Percentiles rank a stretch among this genome's conserved stretches.
Conservation (phyloP, 2,329 filamentous ascomycete genomes). For the Thelonectria discophora region DNA sequence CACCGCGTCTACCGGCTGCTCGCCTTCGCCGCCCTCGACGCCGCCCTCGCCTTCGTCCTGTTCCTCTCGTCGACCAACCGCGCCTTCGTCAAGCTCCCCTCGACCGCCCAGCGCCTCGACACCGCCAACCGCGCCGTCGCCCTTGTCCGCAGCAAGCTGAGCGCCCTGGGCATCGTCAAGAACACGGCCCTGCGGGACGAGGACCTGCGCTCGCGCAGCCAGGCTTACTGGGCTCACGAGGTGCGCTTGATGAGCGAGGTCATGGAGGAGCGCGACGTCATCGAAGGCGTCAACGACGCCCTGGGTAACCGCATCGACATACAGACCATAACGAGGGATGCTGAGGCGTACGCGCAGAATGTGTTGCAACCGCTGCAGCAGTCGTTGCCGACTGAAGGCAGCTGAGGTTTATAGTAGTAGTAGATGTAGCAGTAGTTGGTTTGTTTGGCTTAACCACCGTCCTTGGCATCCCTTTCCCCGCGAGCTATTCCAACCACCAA, state of each 20-base stretch:
- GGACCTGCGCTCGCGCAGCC: conserved; percentile 70
- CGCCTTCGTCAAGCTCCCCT: conserved; percentile 71
- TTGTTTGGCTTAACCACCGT: neutral
- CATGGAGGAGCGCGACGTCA: conserved; percentile 81
- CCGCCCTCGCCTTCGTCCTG: conserved; percentile 68
- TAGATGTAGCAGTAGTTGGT: conserved; percentile 4
- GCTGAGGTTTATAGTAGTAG: conserved; percentile 23
- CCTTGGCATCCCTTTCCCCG: conserved; percentile 10
- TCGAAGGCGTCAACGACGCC: conserved; percentile 75
- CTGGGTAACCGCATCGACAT: conserved; percentile 72
- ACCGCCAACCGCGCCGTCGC: conserved; percentile 64
- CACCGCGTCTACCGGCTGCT: conserved; percentile 70
- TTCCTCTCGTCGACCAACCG: conserved; percentile 84
- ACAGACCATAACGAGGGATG: conserved; percentile 66
- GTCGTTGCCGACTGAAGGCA: conserved; percentile 31
- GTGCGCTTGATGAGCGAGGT: conserved; percentile 75
- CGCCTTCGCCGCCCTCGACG: conserved; percentile 72
- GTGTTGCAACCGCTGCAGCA: conserved; percentile 49
- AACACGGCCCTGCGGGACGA: conserved; percentile 83
- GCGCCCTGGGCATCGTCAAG: conserved; percentile 76
- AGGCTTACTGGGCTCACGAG: conserved; percentile 85
- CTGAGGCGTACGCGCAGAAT: conserved; percentile 66
- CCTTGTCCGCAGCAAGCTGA: conserved; percentile 70
- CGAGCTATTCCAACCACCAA: conserved; percentile 36
- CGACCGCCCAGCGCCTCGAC: conserved; percentile 73